Evolutionary conservation across 441 rosid species (phyloP), one percentile per base, ranked within the genome.

Genomic region (Croton laevigatus): DNA sequence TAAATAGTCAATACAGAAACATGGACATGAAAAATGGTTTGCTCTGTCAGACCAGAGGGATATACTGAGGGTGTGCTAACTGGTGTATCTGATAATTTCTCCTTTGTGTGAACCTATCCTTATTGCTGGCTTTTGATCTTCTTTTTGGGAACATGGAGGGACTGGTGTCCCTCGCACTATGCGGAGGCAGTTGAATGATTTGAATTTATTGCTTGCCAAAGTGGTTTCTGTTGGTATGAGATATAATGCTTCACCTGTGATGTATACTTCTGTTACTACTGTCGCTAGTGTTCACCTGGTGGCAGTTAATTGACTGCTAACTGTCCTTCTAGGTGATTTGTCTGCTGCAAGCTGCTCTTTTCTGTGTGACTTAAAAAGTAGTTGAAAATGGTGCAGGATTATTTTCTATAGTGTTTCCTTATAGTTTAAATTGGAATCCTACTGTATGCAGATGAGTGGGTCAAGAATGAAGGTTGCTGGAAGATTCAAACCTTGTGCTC

Each of bases 401-500:
- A 61, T 63, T 42, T 61, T 12, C 23, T 22, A 7, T 12, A 36
- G 19, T 49, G 42, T 62, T 49, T 64, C 20, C 36, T 7, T 17
- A 22, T 9, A 45, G 32, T 40, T 57, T 37, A 17, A 64, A 3
- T 55, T 44, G 40, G 46, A 58, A 22, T 9, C 42, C 51, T 20
- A 22, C n/a, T 58, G 27, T 78, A 61, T 27, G 20, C 71, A 96
- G 99, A 90, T 89, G 94, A 96, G 99, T 78, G 98, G 97, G 66
- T 91, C 93, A 27, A 89, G 99, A 83, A 93, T 96, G 83, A 96
- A 90, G 78, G 87, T 91, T 65, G 97, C 99, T 68, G 99, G 99
- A 79, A 89, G 99, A 83, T 96, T 96, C 79, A 87, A 81, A 82
- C 90, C 97, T 57, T 96, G 99, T 81, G 85, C 72, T 62, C 99